These are phyloP conservation scores for Diutina pseudorugosa DNA, from an alignment of 1,139 yeast species.

Conservation along the genomic window DNA sequence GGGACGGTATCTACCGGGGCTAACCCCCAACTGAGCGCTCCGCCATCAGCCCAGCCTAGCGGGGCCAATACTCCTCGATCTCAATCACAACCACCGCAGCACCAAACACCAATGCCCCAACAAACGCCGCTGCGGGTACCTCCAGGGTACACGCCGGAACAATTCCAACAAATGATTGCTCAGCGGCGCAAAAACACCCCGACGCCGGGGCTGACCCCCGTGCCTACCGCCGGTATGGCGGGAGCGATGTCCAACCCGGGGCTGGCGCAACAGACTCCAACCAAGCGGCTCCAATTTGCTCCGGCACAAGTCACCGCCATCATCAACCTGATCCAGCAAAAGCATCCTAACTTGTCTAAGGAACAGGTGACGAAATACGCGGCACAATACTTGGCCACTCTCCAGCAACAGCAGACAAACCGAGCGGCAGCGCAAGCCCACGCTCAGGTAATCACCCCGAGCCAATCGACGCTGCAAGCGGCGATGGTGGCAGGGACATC, in stretches of 20 bases:
- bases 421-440: constrained; percentile 6
- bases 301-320: constrained; percentile 61
- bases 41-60: neutral
- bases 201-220: neutral
- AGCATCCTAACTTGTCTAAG: constrained; percentile 55
- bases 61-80: constrained; percentile 5
- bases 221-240: constrained; percentile 3
- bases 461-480: neutral
- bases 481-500: neutral
- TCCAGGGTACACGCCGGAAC: constrained; percentile 2
- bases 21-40: neutral
- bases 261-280: constrained; percentile 1
- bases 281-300: constrained; percentile 30
- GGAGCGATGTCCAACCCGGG: neutral
- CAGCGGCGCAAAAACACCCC: constrained; percentile 1
- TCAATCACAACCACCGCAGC: constrained; percentile 5
- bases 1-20: neutral
- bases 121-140: constrained; percentile 1
- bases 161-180: neutral
- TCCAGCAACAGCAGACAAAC: constrained; percentile 39
- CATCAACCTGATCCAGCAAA: constrained; percentile 54
- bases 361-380: constrained; percentile 67
- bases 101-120: constrained; percentile 1
- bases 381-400: constrained; percentile 52
- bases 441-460: neutral